phyloP scores from a whole-genome alignment of 495 filamentous ascomycete genomes.

The Sphaerosporella brunnea region DNA sequence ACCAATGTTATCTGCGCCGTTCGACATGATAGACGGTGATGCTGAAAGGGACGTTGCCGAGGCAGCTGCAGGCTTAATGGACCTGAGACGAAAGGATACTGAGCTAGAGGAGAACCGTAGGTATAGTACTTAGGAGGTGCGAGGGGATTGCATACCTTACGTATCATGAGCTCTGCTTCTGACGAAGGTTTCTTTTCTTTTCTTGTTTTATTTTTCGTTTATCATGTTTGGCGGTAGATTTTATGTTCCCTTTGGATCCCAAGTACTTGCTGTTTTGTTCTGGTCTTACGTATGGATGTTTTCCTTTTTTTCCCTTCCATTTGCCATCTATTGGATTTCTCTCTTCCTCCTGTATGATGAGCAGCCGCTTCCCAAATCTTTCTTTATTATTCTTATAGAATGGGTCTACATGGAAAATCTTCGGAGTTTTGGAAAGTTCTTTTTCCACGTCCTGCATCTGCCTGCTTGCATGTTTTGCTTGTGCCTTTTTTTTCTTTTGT shows the following conservation, averaged over 20 bases:
- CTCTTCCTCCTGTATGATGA: no score
- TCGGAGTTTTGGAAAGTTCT: no score
- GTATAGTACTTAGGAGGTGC: neutral
- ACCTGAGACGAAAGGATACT: slow-evolving; percentile 11
- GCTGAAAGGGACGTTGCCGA: slow-evolving; percentile 4
- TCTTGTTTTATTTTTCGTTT: neutral
- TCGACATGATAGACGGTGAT: no score
- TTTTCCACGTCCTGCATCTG: no score
- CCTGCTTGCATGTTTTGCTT: neutral
- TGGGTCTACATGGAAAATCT: no score
- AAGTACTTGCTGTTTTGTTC: neutral
- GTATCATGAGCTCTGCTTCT: no score
- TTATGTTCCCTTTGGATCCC: neutral
- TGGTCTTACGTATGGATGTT: neutral
- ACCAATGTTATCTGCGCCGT: no score
- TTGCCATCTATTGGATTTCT: no score
- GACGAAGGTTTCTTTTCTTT: neutral
- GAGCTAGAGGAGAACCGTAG: neutral
- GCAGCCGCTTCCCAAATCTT: no score
- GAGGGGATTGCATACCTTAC: no score
- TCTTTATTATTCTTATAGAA: no score
- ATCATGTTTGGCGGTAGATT: neutral
- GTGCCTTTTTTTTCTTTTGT: neutral
- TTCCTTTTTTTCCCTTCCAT: no score
- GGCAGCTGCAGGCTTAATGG: slow-evolving; percentile 15